phyloP scores from a whole-genome alignment of 2,329 filamentous ascomycete species.

The Nigrospora oryzae region DNA sequence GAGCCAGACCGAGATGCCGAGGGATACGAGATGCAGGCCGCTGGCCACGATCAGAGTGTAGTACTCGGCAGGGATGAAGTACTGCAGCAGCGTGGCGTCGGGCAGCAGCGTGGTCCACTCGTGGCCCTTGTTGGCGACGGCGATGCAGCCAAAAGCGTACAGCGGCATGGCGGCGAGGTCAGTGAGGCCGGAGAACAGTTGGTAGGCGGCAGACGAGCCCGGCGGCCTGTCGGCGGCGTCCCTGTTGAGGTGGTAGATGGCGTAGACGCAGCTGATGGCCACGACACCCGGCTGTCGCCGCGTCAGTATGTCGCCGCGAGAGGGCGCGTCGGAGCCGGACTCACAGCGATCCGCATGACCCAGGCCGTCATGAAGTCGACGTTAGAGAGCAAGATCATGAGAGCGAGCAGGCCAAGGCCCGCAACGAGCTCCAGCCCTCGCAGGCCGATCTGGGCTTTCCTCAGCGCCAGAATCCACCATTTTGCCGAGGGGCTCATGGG shows the following conservation, averaged over 20 bases:
- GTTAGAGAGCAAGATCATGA: slow-evolving; percentile 69
- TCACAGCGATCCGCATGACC: slow-evolving; percentile 69
- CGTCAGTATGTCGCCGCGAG: slow-evolving; percentile 3
- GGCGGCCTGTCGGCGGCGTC: slow-evolving; percentile 64
- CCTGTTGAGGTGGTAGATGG: slow-evolving; percentile 69
- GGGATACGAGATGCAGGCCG: slow-evolving; percentile 61
- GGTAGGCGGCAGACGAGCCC: slow-evolving; percentile 78
- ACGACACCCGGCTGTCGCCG: slow-evolving; percentile 62
- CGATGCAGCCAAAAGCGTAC: slow-evolving; percentile 46
- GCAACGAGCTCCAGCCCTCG: slow-evolving; percentile 60
- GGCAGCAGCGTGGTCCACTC: slow-evolving; percentile 63
- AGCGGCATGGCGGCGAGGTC: slow-evolving; percentile 52
- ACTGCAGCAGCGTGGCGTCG: slow-evolving; percentile 43
- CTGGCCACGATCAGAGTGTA: slow-evolving; percentile 56
- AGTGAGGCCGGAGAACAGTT: slow-evolving; percentile 69
- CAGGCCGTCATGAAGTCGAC: slow-evolving; percentile 58
- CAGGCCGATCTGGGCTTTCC: slow-evolving; percentile 61
- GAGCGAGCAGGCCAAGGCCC: slow-evolving; percentile 62
- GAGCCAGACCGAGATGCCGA: slow-evolving; percentile 67
- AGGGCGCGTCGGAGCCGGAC: slow-evolving; percentile 18
- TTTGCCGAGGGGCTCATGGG: slow-evolving; percentile 66
- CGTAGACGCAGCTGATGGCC: slow-evolving; percentile 65
- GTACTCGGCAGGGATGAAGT: slow-evolving; percentile 60
- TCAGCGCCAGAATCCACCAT: slow-evolving; percentile 58
- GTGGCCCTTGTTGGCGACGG: slow-evolving; percentile 31